Percentiles rank a stretch among this genome's conserved stretches.
Conservation (phyloP, 2,329 filamentous ascomycete genomes). For the Monilinia fructicola region DNA sequence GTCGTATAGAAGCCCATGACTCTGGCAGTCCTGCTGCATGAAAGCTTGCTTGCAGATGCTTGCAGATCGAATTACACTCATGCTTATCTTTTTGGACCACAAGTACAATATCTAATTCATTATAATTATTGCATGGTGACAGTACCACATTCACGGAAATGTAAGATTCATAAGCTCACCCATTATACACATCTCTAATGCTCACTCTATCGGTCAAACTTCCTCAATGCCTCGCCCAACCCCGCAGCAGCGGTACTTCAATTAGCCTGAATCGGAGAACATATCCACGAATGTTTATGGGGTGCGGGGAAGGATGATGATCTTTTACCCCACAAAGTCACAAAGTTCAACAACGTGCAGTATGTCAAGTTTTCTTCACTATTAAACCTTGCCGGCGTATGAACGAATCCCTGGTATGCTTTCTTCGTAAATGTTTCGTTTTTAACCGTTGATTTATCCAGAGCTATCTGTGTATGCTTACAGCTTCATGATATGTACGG, state of each 20-base stretch:
- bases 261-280: background rate
- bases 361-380: background rate
- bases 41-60: too few species aligned
- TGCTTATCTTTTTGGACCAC: background rate
- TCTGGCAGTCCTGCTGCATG: background rate
- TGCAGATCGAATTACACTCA: background rate
- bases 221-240: background rate
- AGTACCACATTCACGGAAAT: background rate
- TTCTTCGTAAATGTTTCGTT: background rate
- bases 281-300: background rate
- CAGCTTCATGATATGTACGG: background rate
- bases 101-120: background rate
- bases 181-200: background rate
- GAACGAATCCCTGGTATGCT: background rate
- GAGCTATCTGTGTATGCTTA: background rate
- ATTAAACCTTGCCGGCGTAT: background rate
- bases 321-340: background rate
- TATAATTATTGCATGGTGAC: background rate
- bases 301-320: slow-evolving; percentile 9
- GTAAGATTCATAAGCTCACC: background rate
- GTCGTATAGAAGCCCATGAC: background rate
- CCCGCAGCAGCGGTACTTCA: slow-evolving; percentile 3
- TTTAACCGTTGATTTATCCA: slow-evolving; percentile 1
- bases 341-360: background rate
- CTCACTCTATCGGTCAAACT: background rate